These are phyloP conservation scores for Nemania sp. DNA, from an alignment of 2,329 filamentous ascomycete genomes.

Conservation along the genomic window DNA sequence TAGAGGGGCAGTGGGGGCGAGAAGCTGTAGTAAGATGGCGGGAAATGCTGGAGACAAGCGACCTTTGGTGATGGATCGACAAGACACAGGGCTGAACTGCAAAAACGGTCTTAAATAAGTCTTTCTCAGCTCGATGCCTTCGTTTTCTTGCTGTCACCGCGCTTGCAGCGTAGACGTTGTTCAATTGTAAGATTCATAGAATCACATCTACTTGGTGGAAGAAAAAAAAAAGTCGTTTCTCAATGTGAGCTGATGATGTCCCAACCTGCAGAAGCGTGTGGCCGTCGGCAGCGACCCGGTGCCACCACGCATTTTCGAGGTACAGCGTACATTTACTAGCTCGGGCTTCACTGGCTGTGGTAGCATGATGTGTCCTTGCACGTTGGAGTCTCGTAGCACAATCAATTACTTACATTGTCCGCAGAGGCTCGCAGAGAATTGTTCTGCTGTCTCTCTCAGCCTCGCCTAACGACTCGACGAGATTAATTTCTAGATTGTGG, in stretches of 20 bases:
- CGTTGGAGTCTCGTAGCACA: conserved; percentile 6
- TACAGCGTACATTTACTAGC: conserved; percentile 21
- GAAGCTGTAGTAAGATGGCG: conserved; percentile 3
- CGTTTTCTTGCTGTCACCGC: neutral
- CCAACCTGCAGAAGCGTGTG: conserved; percentile 21
- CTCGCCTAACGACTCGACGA: conserved; percentile 1
- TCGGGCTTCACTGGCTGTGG: conserved; percentile 14
- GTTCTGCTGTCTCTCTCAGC: conserved; percentile 8
- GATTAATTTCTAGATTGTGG: neutral
- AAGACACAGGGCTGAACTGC: conserved; percentile 8
- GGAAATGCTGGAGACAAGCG: conserved; percentile 4
- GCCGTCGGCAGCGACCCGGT: conserved; percentile 19
- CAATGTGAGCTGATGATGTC: conserved; percentile 6
- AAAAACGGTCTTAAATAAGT: conserved; percentile 2
- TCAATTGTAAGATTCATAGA: neutral
- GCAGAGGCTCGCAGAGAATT: neutral
- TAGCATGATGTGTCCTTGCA: conserved; percentile 14
- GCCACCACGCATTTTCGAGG: conserved; percentile 18
- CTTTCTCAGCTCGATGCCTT: conserved; percentile 1
- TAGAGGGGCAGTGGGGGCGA: conserved; percentile 18
- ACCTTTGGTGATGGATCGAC: conserved; percentile 3
- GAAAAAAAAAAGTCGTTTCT: conserved; percentile 9
- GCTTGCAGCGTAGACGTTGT: neutral
- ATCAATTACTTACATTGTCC: neutral
- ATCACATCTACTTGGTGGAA: conserved; percentile 7